Base-by-base conservation (phyloP, 208 protist species). In the Strigomonas culicis region DNA sequence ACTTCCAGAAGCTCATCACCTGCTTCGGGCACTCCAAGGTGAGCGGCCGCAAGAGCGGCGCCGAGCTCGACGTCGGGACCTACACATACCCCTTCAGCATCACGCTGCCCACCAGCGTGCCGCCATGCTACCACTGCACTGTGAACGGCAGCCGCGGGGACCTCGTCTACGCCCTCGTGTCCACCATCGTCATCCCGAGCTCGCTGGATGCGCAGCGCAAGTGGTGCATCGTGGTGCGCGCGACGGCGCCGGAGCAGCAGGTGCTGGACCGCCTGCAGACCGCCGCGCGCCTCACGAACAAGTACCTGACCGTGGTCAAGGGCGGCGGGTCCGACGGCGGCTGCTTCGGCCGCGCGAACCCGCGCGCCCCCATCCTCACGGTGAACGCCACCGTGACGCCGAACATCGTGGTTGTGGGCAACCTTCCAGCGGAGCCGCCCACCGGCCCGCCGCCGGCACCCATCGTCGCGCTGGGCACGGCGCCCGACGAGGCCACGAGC, bases 71-170 rank as follows among this genome's bases (percentile, higher is more conserved):
- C 28, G 47, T 15, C 0, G 75, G 71, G 17, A 66, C 39, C 36
- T 83, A 83, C 67, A 52, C 70, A 56, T 83, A 79, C 51, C 76
- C 72, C 10, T 78, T 82, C 15, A 34, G 66, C 30, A 56, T 77
- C 27, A 44, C 31, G 8, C 52, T 82, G 15, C 71, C 76, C 4
- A 0, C 60, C 27, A 68, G 25, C 34, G 70, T 66, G 6, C 74
- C 78, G 17, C 69, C 74, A 4, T 73, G 65, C 0, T 74, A 67
- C 47, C 60, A 59, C 58, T 75, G 69, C 44, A 49, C 34, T 49
- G 65, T 63, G 11, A 24, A 62, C 1, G 51, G 34, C 17, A 69
- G 70, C 13, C 41, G 47, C 13, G 59, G 49, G 0, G 50, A 61
- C 19, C 34, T 86, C 34, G 36, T 44, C 27, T 82, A 80, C 61